phyloP scores from a whole-genome alignment of 306 rosid species.

The Myrica gale region DNA sequence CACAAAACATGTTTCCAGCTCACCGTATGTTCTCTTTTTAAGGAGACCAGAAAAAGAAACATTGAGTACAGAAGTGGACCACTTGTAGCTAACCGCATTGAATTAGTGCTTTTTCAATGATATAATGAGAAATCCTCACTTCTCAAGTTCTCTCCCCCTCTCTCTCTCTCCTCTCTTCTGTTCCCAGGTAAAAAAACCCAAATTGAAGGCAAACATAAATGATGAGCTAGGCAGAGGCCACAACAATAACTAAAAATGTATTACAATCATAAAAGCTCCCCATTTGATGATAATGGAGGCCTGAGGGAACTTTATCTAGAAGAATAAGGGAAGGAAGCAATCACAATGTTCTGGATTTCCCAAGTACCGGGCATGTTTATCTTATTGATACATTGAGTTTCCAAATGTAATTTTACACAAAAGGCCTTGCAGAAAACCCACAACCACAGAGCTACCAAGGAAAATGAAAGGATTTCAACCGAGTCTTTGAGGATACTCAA shows the following conservation, averaged over 20 bases:
- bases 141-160: too few relatives aligned
- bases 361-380: constrained; percentile 4
- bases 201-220: background rate
- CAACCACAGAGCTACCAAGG: constrained; percentile 8
- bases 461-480: background rate
- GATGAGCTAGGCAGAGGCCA: background rate
- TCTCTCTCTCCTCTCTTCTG: background rate
- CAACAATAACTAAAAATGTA: background rate
- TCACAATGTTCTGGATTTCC: constrained; percentile 4
- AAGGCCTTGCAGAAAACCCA: constrained; percentile 19
- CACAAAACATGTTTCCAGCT: background rate
- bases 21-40: background rate
- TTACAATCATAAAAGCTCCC: background rate
- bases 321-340: background rate
- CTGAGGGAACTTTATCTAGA: constrained; percentile 4
- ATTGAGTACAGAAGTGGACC: background rate
- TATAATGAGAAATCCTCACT: background rate
- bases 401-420: constrained; percentile 14
- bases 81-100: background rate
- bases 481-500: constrained; percentile 8
- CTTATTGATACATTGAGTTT: constrained; percentile 18
- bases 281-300: background rate
- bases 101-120: background rate
- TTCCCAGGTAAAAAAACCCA: background rate
- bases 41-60: too few relatives aligned